phyloP scores from a whole-genome alignment of 768 basidiomycete species.

The Trametes meyenii region DNA sequence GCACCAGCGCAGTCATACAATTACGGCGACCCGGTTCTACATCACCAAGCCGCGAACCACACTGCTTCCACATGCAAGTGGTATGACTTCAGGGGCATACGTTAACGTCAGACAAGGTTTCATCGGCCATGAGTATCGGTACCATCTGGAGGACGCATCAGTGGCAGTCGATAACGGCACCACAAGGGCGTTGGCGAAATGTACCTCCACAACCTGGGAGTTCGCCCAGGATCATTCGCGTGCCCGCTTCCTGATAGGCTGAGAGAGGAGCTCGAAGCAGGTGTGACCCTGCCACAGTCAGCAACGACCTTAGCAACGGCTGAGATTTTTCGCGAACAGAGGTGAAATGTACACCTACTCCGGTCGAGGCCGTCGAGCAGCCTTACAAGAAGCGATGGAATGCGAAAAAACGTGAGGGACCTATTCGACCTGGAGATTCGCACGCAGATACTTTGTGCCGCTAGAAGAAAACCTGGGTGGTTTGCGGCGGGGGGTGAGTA shows the following conservation, averaged over 20 bases:
- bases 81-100: neutral
- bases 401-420: slow-evolving; percentile 36
- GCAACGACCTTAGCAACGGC: neutral
- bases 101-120: slow-evolving; percentile 6
- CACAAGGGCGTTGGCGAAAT: neutral
- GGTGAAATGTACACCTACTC: slow-evolving; percentile 25
- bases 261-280: slow-evolving; percentile 34
- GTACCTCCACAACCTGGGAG: slow-evolving; percentile 30
- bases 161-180: neutral
- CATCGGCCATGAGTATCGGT: slow-evolving; percentile 9
- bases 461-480: neutral
- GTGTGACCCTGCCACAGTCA: slow-evolving; percentile 3
- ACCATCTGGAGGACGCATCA: slow-evolving; percentile 7
- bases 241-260: slow-evolving; percentile 36
- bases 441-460: slow-evolving; percentile 14
- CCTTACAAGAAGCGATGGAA: slow-evolving; percentile 48
- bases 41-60: neutral
- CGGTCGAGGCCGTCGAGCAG: slow-evolving; percentile 40
- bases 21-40: neutral
- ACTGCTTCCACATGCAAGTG: neutral
- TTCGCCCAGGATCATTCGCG: slow-evolving; percentile 31
- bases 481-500: neutral
- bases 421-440: slow-evolving; percentile 30
- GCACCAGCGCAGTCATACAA: no score
- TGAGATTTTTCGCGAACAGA: neutral